Base-by-base conservation (phyloP, 805 yeast species). In the Pichia paraexigua region DNA sequence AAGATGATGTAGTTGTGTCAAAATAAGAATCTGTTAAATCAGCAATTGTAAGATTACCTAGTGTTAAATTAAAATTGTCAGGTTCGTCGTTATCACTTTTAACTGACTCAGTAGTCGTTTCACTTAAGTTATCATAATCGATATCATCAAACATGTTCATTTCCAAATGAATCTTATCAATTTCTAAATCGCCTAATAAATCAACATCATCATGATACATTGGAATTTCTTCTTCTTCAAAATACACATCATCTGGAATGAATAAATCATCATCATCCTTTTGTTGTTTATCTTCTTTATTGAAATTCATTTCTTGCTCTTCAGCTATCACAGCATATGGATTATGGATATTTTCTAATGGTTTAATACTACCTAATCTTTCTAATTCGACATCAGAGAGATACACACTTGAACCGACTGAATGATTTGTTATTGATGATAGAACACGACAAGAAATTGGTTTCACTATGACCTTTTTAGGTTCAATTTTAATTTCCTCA, bases 391-490 rank as follows among this genome's bases (percentile, higher is more conserved):
- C 49, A 7, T 48, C 50, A 11, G 42, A 45, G 25, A 51, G 45
- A 32, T 56, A 53, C 18, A 46, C 39, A 46, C 57, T 55, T 21
- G 59, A 53, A 7, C 39, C 39, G 17, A 35, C 20, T 3, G 39
- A 35, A 35, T 35, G 39, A n/a, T 35, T 35, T n/a, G 39, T 35
- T 17, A 35, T 17, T 35, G 18, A 6, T n/a, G 39, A 35, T 17
- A 18, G 17, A 32, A 28, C 25, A 12, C 37, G 17, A 17, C 17
- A 22, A n/a, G 18, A 10, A 25, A 40, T 13, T 17, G 46, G 35
- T 17, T 21, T 37, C 11, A 28, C 22, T 20, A n/a, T 18, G 12
- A 46, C 39, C 15, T 30, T 35, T 25, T 46, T 41, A 17, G 35
- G 24, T n/a, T 37, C 46, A 22, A 28, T 12, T 30, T 30, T 30